Base-by-base conservation (phyloP, 2,329 filamentous ascomycete genomes). In the Xylariomycetidae sp. region DNA sequence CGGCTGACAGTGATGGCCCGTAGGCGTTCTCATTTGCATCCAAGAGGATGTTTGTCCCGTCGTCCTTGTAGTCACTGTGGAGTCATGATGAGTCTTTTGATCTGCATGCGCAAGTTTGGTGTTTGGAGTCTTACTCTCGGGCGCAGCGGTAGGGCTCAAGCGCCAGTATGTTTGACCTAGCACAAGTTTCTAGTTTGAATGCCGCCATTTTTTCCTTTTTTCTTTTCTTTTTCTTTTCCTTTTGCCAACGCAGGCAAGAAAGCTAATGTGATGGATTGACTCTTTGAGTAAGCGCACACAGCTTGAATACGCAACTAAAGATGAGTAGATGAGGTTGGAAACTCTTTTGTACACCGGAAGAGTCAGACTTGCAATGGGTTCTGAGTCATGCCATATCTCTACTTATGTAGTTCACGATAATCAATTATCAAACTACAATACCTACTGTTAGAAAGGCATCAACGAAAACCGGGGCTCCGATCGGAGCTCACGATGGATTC, bases 21-120 rank as follows among this genome's bases (percentile, higher is more conserved):
- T 84, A 96, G 39, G 92, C 88, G 56, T 98, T 98, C 67, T 98
- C 92, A 55, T 98, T 98, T 50, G 92, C 92, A 59, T 98, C 92
- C 46, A 98, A 84, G 33, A 98, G 82, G 52, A 97, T 80, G 56
- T 97, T 97, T 38, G 81, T 90, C 48, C 92, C 92, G 58, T 98
- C 85, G 60, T 98, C 90, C 68, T 98, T 96, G 76, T 98, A 97
- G 74, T 98, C 92, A 67, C 88, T 94, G 56, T n/a, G n/a, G n/a
- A n/a, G n/a, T n/a, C n/a, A n/a, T n/a, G 31, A 30, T 54, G 20
- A 23, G n/a, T 23, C n/a, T 3, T 34, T n/a, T 20, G 9, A 23
- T 13, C 3, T 18, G 22, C 14, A 13, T 4, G 32, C 39, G 35
- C n/a, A n/a, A n/a, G n/a, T n/a, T 31, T 37, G 39, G 34, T 36